These are phyloP conservation scores for Curvularia sp. DNA, from an alignment of 2,329 filamentous ascomycete genomes.

Conservation along the genomic window DNA sequence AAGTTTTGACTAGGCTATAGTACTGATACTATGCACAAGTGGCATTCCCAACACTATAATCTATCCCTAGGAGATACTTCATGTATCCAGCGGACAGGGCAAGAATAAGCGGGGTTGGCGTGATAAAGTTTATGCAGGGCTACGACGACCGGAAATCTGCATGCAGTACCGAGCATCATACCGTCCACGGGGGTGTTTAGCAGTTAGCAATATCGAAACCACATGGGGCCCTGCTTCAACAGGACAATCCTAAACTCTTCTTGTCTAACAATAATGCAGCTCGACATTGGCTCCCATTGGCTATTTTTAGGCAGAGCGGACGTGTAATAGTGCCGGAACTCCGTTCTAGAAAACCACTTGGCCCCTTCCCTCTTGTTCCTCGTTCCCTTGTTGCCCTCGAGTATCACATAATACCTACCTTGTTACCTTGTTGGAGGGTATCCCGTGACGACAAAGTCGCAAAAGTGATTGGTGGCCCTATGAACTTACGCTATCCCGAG, in stretches of 20 bases:
- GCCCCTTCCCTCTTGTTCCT: background rate
- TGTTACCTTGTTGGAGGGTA: no score
- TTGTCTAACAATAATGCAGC: background rate
- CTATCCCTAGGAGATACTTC: background rate
- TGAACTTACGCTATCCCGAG: background rate
- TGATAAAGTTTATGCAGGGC: constrained; percentile 1
- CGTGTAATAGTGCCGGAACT: background rate
- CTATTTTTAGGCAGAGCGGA: background rate
- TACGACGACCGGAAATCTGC: background rate
- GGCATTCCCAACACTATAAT: background rate
- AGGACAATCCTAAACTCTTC: background rate
- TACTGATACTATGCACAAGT: background rate
- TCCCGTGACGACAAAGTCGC: background rate
- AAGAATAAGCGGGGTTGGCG: background rate
- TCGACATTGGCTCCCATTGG: background rate
- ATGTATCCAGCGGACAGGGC: background rate
- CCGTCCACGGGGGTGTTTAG: background rate
- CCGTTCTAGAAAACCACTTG: background rate
- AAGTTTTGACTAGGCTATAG: background rate
- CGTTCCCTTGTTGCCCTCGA: background rate
- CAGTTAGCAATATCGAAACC: background rate
- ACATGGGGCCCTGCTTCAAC: background rate
- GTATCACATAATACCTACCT: background rate
- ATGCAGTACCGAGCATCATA: background rate
- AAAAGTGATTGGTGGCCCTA: background rate